These are phyloP conservation scores for Hypoxylon sp. DNA, from an alignment of 2,329 filamentous ascomycete species.

Conservation along the genomic window DNA sequence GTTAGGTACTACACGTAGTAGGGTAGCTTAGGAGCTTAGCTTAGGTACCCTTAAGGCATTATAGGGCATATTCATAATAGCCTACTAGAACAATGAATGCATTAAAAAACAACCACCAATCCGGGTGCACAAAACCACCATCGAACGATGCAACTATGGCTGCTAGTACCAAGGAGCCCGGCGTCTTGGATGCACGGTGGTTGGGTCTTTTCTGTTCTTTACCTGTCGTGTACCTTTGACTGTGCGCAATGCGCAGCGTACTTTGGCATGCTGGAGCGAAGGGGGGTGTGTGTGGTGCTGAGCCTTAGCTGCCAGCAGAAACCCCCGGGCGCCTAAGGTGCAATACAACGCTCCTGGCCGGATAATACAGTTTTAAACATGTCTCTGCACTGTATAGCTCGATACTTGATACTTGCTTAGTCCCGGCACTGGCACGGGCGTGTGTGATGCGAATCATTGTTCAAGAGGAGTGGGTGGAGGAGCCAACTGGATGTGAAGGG, in stretches of 20 bases:
- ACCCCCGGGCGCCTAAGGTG: constrained; percentile 8
- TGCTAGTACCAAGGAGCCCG: constrained; percentile 35
- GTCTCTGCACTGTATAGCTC: not conserved
- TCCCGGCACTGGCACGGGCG: constrained; percentile 31
- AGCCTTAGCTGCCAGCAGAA: constrained; percentile 14
- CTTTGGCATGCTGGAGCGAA: constrained; percentile 27
- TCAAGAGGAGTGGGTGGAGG: constrained; percentile 30
- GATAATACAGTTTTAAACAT: constrained; percentile 15
- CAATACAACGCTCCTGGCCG: constrained; percentile 1
- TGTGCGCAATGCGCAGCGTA: constrained; percentile 18
- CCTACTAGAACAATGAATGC: constrained; percentile 28
- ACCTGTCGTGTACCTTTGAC: constrained; percentile 36
- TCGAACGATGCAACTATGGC: constrained; percentile 32
- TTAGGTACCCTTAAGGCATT: constrained; percentile 8
- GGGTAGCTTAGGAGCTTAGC: not conserved
- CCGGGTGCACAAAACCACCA: constrained; percentile 11
- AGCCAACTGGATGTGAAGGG: constrained; percentile 28
- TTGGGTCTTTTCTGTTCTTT: constrained; percentile 30
- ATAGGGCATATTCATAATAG: constrained; percentile 8
- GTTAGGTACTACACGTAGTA: not conserved
- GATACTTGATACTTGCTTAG: constrained; percentile 20
- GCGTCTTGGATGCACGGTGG: constrained; percentile 35
- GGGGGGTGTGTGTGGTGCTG: constrained; percentile 16
- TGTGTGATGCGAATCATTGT: constrained; percentile 44
- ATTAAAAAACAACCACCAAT: constrained; percentile 31